Percentiles rank a stretch among this genome's conserved stretches.
These are phyloP conservation scores for Powellomyces hirtus DNA, from an alignment of 192 early-diverging fungal species.

Conservation along the genomic window DNA sequence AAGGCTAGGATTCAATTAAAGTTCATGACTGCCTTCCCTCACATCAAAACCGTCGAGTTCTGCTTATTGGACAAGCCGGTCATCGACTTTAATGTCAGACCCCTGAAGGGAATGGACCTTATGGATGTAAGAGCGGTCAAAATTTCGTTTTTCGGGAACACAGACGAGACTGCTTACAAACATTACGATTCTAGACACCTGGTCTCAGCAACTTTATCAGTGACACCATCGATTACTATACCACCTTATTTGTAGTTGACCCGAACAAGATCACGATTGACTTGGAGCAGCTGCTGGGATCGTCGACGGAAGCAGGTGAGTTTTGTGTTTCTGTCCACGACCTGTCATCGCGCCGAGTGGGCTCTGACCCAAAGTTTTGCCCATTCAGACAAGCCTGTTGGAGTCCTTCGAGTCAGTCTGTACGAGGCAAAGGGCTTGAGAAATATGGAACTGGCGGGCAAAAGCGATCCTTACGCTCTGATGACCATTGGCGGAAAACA, in stretches of 20 bases:
- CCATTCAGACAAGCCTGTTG: conserved; percentile 74
- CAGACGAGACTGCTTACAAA: conserved; percentile 21
- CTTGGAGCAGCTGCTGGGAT: conserved; percentile 44
- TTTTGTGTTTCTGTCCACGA: too few species aligned
- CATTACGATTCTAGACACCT: too few species aligned
- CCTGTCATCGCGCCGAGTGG: neutral
- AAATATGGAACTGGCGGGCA: conserved; percentile 85
- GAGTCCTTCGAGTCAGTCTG: conserved; percentile 80
- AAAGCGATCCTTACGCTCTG: conserved; percentile 83
- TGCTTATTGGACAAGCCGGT: conserved; percentile 82
- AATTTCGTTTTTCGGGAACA: neutral
- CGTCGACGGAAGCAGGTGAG: conserved; percentile 22
- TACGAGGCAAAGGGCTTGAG: conserved; percentile 77
- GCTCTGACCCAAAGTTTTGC: neutral
- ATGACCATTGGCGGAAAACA: conserved; percentile 72
- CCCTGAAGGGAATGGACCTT: conserved; percentile 74
- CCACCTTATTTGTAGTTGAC: conserved; percentile 5
- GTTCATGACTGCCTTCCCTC: conserved; percentile 82
- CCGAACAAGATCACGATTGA: conserved; percentile 80
- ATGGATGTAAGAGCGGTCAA: conserved; percentile 53
- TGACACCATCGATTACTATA: conserved; percentile 26
- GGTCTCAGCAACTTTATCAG: conserved; percentile 71
- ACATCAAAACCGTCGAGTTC: conserved; percentile 79
- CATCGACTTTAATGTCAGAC: conserved; percentile 87
- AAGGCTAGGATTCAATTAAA: conserved; percentile 80